These are phyloP conservation scores for Mycena belliarum DNA, from an alignment of 768 basidiomycete species.

Conservation along the genomic window DNA sequence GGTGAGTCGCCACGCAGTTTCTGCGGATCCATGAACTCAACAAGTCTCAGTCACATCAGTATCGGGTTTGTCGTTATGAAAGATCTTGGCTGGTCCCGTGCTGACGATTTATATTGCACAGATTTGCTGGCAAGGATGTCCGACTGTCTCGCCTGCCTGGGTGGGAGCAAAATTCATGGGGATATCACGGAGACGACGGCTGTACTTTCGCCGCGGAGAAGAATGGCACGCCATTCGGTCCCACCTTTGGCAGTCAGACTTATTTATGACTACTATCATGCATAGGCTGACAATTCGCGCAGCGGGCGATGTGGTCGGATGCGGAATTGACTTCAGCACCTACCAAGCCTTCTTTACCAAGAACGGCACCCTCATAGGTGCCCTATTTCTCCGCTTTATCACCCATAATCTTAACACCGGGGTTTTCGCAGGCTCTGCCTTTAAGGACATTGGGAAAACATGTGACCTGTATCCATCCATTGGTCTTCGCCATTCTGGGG, in stretches of 20 bases:
- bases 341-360: constrained; percentile 87
- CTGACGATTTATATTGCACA: constrained; percentile 32
- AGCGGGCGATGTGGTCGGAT: constrained; percentile 90
- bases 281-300: constrained; percentile 14
- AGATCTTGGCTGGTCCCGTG: not conserved
- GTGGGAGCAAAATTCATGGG: constrained; percentile 86
- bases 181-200: constrained; percentile 92
- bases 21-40: constrained; percentile 12
- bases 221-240: constrained; percentile 72
- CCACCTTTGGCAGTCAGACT: constrained; percentile 75
- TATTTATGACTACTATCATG: constrained; percentile 2
- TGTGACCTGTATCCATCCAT: constrained; percentile 82
- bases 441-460: constrained; percentile 69
- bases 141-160: constrained; percentile 79
- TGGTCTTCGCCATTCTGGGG: constrained; percentile 79
- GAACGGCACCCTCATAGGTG: constrained; percentile 76
- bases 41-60: constrained; percentile 64
- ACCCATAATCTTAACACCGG: not conserved
- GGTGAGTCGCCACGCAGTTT: constrained; percentile 46
- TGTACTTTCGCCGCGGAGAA: constrained; percentile 73
- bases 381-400: not conserved
- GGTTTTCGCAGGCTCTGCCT: constrained; percentile 55
- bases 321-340: constrained; percentile 87
- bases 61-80: constrained; percentile 59
- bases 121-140: constrained; percentile 68